A percentile compares a stretch with the other conserved stretches of the same genome.
Evolutionary conservation across 306 rosid species (phyloP).

Genomic region (Cucurbita pepo): DNA sequence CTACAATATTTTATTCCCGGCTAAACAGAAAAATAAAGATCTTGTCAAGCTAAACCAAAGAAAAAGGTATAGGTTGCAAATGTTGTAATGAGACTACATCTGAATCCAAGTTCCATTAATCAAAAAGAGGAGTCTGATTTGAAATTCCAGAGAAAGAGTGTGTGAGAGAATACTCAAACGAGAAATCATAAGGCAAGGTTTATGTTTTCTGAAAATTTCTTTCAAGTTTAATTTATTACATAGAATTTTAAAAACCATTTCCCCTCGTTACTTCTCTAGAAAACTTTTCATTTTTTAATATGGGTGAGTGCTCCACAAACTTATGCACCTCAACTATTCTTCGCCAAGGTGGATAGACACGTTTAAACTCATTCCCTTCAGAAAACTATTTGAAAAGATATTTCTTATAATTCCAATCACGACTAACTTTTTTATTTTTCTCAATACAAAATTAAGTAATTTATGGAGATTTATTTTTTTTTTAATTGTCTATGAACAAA

Average conservation of each 20-base stretch:
- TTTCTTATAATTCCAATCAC: not conserved
- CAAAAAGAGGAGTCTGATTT: not conserved
- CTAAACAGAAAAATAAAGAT: not conserved
- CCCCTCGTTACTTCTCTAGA: not conserved
- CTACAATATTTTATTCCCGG: not conserved
- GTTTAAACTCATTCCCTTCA: not conserved
- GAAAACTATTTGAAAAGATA: not conserved
- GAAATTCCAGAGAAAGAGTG: not conserved
- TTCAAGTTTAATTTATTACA: not conserved
- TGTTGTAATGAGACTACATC: not conserved
- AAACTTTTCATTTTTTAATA: not conserved
- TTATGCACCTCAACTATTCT: not conserved
- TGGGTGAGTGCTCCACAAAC: not conserved
- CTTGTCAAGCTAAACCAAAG: not conserved
- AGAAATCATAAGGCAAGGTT: not conserved
- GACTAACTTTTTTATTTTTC: not conserved
- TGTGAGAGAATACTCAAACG: not conserved
- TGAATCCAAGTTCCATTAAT: not conserved
- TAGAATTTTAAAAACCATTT: not conserved
- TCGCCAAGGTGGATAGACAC: not conserved
- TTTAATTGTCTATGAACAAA: not conserved
- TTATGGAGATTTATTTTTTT: not conserved
- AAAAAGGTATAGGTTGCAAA: not conserved
- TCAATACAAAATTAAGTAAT: not conserved
- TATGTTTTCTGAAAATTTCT: not conserved